phyloP scores from a whole-genome alignment of 192 early-diverging fungal species.

The Pecoramyces ruminantium region DNA sequence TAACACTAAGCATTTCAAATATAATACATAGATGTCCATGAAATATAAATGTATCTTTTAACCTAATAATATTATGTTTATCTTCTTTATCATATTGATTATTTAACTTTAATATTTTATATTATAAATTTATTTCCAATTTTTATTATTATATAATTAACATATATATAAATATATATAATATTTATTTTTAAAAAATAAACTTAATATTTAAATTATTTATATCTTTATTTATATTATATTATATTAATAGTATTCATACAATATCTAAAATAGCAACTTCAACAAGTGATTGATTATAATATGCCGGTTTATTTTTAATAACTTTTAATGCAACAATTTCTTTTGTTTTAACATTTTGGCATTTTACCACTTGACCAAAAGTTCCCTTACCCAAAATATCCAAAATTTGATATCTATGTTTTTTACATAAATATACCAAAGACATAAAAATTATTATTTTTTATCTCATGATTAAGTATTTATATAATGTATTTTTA shows the following conservation, averaged over 20 bases:
- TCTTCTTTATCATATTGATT: slow-evolving; percentile 69
- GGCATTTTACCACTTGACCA: slow-evolving; percentile 95
- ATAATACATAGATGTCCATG: slow-evolving; percentile 84
- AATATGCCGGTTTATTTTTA: slow-evolving; percentile 94
- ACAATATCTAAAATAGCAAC: slow-evolving; percentile 79
- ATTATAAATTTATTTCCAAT: not conserved
- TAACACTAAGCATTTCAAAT: slow-evolving; percentile 91
- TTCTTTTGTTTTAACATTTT: slow-evolving; percentile 79
- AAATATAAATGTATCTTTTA: slow-evolving; percentile 85
- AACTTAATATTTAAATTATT: too few species aligned
- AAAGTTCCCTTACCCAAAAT: slow-evolving; percentile 94
- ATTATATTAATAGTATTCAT: not conserved
- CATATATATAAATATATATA: too few species aligned
- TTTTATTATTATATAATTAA: too few species aligned
- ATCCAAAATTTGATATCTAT: slow-evolving; percentile 77
- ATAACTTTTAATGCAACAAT: slow-evolving; percentile 91
- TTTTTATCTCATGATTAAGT: not conserved
- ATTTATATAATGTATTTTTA: not conserved
- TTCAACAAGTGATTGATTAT: slow-evolving; percentile 94
- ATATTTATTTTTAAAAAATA: too few species aligned
- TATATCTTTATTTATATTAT: not conserved
- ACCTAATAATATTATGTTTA: slow-evolving; percentile 72
- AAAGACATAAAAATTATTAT: not conserved
- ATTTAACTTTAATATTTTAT: slow-evolving; percentile 47
- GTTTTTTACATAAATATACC: too few species aligned